Base-by-base conservation (phyloP, 106 monocot species). In the Amphibolis antarctica region DNA sequence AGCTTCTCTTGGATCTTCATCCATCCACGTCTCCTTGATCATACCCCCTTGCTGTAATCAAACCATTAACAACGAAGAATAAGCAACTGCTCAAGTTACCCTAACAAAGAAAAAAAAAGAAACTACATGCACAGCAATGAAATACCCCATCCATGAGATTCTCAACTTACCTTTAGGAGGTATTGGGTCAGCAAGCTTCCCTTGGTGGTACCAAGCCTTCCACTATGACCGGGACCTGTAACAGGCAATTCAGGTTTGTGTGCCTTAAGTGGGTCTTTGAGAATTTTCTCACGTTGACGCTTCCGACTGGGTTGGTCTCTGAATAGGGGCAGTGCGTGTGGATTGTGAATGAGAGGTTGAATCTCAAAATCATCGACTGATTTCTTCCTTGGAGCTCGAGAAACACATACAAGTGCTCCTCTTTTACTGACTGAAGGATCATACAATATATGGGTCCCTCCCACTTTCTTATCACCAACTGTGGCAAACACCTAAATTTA, bases 21-120 rank as follows among this genome's bases (percentile, higher is more conserved):
- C 93, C 89, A 94, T 94, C 89, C 93, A 89, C 1, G 89, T 94
- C 70, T 94, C 93, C 75, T 94, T 94, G 30, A 94, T 80, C 46
- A 94, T 44, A 26, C 93, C 93, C 64, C 93, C 93, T 83, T 94
- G 83, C 93, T 93, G 83, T 74, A 81, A 65, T 52, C 31, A 61
- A 44, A 20, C 43, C 29, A 17, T 36, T 7, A 36, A 36, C 36
- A 10, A 28, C 28, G 14, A 57, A 2, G 12, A 7, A 57, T 7
- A 28, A 26, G 29, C 17, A 57, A 57, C 23, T 53, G 25, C n/a
- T n/a, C n/a, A n/a, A n/a, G n/a, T 28, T 29, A 26, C 4, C 12
- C 14, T 7, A 26, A 5, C 20, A 63, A 60, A 68, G n/a, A 11
- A 36, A 55, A 55, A 17, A 58, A 25, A 19, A 59, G 25, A 54